Conservation (phyloP, 352 stramenopile genomes). For the Phytophthora boehmeriae region DNA sequence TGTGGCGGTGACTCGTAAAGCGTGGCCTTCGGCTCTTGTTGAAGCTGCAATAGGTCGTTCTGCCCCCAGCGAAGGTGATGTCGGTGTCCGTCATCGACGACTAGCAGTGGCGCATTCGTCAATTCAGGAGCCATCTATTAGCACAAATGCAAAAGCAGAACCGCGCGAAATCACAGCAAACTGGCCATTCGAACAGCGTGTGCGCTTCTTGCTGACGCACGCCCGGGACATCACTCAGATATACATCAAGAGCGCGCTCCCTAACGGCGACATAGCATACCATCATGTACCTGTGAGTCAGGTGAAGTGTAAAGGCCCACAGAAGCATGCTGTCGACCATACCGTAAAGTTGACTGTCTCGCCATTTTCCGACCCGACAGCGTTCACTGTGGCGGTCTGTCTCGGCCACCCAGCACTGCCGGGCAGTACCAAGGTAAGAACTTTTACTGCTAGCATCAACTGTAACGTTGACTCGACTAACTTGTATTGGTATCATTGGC, state of each 20-base stretch:
- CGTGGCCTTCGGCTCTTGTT: constrained; percentile 40
- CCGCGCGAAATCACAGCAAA: constrained; percentile 54
- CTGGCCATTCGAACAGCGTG: constrained; percentile 49
- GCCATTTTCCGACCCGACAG: constrained; percentile 65
- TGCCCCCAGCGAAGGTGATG: background rate
- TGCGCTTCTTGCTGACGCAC: constrained; percentile 34
- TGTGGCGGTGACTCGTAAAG: constrained; percentile 27
- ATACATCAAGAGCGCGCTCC: constrained; percentile 53
- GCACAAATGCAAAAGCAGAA: constrained; percentile 25
- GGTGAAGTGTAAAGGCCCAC: constrained; percentile 19
- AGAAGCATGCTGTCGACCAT: constrained; percentile 35
- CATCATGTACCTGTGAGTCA: constrained; percentile 38
- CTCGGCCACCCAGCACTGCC: constrained; percentile 38
- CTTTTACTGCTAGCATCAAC: background rate
- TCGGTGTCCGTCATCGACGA: constrained; percentile 9
- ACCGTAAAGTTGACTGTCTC: constrained; percentile 44
- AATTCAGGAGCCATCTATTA: constrained; percentile 29
- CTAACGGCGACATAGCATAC: constrained; percentile 44
- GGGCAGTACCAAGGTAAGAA: constrained; percentile 34
- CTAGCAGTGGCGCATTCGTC: constrained; percentile 24
- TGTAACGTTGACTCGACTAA: constrained; percentile 9
- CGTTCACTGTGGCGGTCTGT: constrained; percentile 45
- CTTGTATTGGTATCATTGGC: constrained; percentile 12
- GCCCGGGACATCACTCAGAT: constrained; percentile 41
- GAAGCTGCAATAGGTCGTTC: constrained; percentile 16